Evolutionary conservation across 2,329 filamentous ascomycete species (phyloP).

Genomic region (Penicillium sp.): DNA sequence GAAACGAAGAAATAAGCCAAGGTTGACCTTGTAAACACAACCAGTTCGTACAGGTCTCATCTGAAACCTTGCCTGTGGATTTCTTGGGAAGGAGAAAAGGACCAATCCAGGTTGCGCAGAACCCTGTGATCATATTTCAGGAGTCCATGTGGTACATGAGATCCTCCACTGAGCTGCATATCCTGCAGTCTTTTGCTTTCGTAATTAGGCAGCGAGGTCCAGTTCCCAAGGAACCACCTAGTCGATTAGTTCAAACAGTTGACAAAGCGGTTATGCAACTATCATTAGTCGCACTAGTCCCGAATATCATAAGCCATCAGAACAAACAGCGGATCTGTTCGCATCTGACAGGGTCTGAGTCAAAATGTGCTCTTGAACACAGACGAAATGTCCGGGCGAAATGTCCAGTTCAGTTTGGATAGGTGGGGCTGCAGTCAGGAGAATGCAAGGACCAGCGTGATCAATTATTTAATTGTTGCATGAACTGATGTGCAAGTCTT

Average conservation of each 20-base stretch:
- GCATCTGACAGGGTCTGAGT: background rate
- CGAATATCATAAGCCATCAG: background rate
- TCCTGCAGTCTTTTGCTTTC: background rate
- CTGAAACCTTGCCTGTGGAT: constrained; percentile 15
- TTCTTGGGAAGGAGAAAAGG: constrained; percentile 6
- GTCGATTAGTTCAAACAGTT: background rate
- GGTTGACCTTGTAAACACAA: constrained; percentile 14
- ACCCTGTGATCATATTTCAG: background rate
- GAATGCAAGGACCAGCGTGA: constrained; percentile 4
- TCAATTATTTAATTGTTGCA: background rate
- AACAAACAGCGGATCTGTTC: background rate
- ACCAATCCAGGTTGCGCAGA: constrained; percentile 2
- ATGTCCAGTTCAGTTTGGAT: background rate
- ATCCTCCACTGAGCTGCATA: constrained; percentile 1
- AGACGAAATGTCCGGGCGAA: background rate
- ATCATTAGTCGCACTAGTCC: background rate
- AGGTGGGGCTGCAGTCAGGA: constrained; percentile 3
- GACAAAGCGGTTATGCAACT: background rate
- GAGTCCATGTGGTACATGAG: constrained; percentile 5
- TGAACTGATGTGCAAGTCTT: background rate
- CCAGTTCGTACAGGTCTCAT: constrained; percentile 21
- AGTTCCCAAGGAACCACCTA: background rate
- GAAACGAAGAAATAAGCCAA: constrained; percentile 5
- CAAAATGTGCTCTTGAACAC: background rate
- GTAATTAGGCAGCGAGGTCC: background rate